These are phyloP conservation scores for Aspergillus felis DNA, from an alignment of 2,329 filamentous ascomycete species.

Conservation along the genomic window DNA sequence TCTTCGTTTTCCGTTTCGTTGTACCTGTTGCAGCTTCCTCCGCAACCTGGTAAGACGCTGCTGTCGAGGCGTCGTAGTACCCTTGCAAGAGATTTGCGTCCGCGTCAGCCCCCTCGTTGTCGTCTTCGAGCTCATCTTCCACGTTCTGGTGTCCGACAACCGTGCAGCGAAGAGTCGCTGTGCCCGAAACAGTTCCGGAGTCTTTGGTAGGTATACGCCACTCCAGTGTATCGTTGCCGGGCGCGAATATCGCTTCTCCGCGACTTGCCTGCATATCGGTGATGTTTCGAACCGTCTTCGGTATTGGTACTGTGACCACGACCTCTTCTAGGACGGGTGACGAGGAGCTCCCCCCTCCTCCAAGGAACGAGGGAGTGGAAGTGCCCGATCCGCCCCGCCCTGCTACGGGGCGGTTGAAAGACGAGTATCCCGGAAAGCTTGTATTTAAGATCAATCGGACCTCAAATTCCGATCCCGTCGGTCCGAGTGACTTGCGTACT, in stretches of 20 bases:
- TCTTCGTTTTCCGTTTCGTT: conserved; percentile 32
- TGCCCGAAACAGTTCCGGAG: conserved; percentile 60
- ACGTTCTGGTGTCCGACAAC: conserved; percentile 62
- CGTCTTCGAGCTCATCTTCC: conserved; percentile 47
- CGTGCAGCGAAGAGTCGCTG: conserved; percentile 73
- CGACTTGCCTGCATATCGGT: conserved; percentile 74
- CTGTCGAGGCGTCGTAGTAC: conserved; percentile 44
- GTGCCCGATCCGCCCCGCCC: conserved; percentile 43
- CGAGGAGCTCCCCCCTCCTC: conserved; percentile 53
- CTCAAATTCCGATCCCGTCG: conserved; percentile 78
- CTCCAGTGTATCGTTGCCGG: conserved; percentile 67
- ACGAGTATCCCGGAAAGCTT: conserved; percentile 53
- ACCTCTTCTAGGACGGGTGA: conserved; percentile 70
- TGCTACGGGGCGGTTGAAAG: conserved; percentile 37
- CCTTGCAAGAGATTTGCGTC: conserved; percentile 42
- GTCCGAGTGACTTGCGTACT: conserved; percentile 74
- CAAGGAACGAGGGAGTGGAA: conserved; percentile 47
- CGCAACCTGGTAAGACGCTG: conserved; percentile 25
- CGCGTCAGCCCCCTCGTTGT: conserved; percentile 29
- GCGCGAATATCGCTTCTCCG: conserved; percentile 79
- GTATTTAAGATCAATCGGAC: conserved; percentile 71
- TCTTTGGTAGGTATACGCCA: conserved; percentile 83
- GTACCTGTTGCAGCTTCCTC: conserved; percentile 18
- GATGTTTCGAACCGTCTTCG: conserved; percentile 73
- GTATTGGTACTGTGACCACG: conserved; percentile 72